Conservation (phyloP, 805 yeast genomes). For the Suhomyces tanzawaensis region DNA sequence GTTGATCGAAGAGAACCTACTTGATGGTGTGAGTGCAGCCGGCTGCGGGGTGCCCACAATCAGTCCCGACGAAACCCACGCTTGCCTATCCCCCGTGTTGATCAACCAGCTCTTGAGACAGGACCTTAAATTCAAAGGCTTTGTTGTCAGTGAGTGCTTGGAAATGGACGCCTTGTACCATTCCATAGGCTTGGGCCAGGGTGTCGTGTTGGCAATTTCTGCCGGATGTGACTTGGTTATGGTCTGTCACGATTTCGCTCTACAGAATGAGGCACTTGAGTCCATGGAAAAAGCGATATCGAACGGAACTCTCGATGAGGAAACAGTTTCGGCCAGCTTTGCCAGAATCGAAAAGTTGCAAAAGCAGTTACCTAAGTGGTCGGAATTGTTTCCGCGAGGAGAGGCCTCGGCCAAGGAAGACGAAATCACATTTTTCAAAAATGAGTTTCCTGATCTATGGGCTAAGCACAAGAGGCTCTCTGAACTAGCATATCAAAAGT, state of each 20-base stretch:
- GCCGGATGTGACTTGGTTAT: constrained; percentile 66
- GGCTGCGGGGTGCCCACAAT: constrained; percentile 65
- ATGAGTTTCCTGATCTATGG: constrained; percentile 33
- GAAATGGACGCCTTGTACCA: constrained; percentile 63
- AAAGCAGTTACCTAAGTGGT: constrained; percentile 43
- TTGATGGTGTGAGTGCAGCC: constrained; percentile 59
- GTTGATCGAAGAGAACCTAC: constrained; percentile 40
- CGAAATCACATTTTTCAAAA: constrained; percentile 23
- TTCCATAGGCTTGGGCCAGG: constrained; percentile 66
- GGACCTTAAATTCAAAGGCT: constrained; percentile 53
- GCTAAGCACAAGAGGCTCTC: constrained; percentile 43
- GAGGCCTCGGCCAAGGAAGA: constrained; percentile 23
- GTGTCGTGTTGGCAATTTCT: constrained; percentile 57
- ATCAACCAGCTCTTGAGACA: constrained; percentile 49
- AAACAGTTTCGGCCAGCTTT: constrained; percentile 37
- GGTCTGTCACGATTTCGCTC: constrained; percentile 54
- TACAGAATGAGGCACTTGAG: constrained; percentile 56
- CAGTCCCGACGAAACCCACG: constrained; percentile 59
- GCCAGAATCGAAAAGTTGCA: constrained; percentile 45
- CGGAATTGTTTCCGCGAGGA: constrained; percentile 35
- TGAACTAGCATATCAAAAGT: constrained; percentile 45
- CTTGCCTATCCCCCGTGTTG: constrained; percentile 56
- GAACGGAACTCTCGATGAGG: constrained; percentile 45
- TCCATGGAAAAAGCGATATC: constrained; percentile 36
- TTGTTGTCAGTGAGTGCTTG: constrained; percentile 58